Percentiles rank a stretch among this genome's conserved stretches.
Conservation (phyloP, 352 stramenopile species). For the Phytophthora syringae region DNA sequence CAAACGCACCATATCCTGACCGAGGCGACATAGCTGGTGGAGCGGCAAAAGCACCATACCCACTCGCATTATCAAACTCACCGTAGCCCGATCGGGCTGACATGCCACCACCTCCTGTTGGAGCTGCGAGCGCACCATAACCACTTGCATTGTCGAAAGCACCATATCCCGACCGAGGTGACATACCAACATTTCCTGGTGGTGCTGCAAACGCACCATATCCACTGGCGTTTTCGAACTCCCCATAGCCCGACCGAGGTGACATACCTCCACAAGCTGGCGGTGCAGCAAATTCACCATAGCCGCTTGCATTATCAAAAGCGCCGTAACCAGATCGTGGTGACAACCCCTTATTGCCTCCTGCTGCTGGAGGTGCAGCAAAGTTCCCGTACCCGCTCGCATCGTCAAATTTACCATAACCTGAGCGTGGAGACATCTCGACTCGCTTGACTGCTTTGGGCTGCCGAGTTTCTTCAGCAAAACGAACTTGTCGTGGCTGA, state of each 20-base stretch:
- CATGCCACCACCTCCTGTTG: conserved; percentile 23
- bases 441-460: conserved; percentile 8
- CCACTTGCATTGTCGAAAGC: conserved; percentile 39
- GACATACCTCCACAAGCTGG: background rate
- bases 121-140: conserved; percentile 44
- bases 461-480: conserved; percentile 21
- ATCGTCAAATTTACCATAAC: conserved; percentile 43
- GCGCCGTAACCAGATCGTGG: conserved; percentile 32
- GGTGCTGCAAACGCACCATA: conserved; percentile 34
- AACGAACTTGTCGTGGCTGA: conserved; percentile 27
- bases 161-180: conserved; percentile 38
- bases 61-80: conserved; percentile 39
- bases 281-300: conserved; percentile 23
- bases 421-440: conserved; percentile 30
- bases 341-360: conserved; percentile 22
- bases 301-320: conserved; percentile 29
- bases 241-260: conserved; percentile 37
- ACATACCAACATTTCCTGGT: conserved; percentile 4
- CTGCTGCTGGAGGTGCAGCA: conserved; percentile 17
- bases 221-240: conserved; percentile 36
- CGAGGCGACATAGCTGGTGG: conserved; percentile 19
- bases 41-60: conserved; percentile 23
- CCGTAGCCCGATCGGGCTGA: conserved; percentile 36
- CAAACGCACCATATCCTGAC: conserved; percentile 20
- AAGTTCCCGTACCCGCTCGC: conserved; percentile 50